Conservation (phyloP, 345 rosid genomes). For the Salix dunnii region DNA sequence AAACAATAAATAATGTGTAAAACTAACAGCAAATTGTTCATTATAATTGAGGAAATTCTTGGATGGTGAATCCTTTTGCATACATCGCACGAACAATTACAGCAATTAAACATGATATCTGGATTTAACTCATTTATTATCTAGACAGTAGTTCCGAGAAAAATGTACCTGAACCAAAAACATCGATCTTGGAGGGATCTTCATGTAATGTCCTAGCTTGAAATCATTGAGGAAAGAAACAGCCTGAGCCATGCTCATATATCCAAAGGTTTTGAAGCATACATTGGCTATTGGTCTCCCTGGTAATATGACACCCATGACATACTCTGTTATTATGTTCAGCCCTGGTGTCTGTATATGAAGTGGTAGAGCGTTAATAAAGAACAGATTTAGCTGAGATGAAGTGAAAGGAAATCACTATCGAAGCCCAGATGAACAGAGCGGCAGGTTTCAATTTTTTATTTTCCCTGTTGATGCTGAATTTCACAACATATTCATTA, state of each 20-base stretch:
- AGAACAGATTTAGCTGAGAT: neutral
- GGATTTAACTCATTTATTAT: neutral
- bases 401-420: neutral
- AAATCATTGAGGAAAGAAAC: constrained; percentile 86
- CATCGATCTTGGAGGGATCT: constrained; percentile 96
- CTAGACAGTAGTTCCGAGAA: neutral
- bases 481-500: too few species aligned
- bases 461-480: neutral
- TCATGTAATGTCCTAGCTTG: constrained; percentile 96
- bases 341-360: constrained; percentile 70
- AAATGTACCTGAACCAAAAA: constrained; percentile 79
- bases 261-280: constrained; percentile 85
- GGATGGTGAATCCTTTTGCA: neutral
- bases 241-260: constrained; percentile 88
- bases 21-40: neutral
- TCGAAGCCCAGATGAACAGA: neutral
- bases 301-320: constrained; percentile 76
- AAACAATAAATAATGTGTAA: neutral
- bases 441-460: neutral
- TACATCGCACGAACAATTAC: neutral
- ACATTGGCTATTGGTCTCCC: constrained; percentile 92
- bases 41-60: neutral
- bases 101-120: neutral
- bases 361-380: constrained; percentile 4
- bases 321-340: constrained; percentile 84